These are phyloP conservation scores for Neurospora tetraspora DNA, from an alignment of 495 filamentous ascomycete species.

Conservation along the genomic window DNA sequence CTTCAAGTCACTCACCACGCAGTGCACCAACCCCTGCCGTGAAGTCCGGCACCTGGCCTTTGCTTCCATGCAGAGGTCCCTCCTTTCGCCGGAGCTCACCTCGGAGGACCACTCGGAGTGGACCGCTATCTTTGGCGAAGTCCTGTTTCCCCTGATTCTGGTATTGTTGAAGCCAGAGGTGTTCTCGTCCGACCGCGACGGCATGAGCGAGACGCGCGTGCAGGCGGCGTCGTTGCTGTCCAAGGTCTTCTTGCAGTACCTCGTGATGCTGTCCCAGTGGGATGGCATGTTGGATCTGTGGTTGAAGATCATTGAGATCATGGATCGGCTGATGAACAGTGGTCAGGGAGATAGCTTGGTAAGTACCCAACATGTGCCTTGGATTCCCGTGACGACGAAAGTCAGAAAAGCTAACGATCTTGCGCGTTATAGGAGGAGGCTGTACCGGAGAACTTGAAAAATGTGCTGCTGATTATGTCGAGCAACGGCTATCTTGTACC, in stretches of 20 bases:
- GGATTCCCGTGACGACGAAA: neutral
- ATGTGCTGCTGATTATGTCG: slow-evolving; percentile 92
- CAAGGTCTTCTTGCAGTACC: slow-evolving; percentile 92
- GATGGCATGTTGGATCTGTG: slow-evolving; percentile 92
- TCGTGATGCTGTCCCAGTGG: slow-evolving; percentile 72
- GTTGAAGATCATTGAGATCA: slow-evolving; percentile 85
- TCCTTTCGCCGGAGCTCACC: slow-evolving; percentile 69
- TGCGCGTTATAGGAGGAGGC: slow-evolving; percentile 64
- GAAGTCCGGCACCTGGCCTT: slow-evolving; percentile 86
- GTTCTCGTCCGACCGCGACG: slow-evolving; percentile 80
- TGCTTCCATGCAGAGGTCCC: slow-evolving; percentile 72
- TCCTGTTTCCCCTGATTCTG: slow-evolving; percentile 88
- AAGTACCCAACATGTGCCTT: slow-evolving; percentile 20
- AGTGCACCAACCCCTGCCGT: slow-evolving; percentile 91
- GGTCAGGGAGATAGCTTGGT: slow-evolving; percentile 86
- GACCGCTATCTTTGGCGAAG: slow-evolving; percentile 89
- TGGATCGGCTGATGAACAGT: slow-evolving; percentile 94
- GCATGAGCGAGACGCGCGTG: slow-evolving; percentile 93
- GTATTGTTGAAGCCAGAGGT: slow-evolving; percentile 90
- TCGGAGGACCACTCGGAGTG: slow-evolving; percentile 77
- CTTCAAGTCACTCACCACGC: slow-evolving; percentile 73
- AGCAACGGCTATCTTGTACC: slow-evolving; percentile 76
- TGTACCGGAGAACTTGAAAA: slow-evolving; percentile 91
- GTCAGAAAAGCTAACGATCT: slow-evolving; percentile 10
- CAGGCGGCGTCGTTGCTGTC: slow-evolving; percentile 84